Base-by-base conservation (phyloP, 2,329 filamentous ascomycete species). In the Emydomyces testavorans region DNA sequence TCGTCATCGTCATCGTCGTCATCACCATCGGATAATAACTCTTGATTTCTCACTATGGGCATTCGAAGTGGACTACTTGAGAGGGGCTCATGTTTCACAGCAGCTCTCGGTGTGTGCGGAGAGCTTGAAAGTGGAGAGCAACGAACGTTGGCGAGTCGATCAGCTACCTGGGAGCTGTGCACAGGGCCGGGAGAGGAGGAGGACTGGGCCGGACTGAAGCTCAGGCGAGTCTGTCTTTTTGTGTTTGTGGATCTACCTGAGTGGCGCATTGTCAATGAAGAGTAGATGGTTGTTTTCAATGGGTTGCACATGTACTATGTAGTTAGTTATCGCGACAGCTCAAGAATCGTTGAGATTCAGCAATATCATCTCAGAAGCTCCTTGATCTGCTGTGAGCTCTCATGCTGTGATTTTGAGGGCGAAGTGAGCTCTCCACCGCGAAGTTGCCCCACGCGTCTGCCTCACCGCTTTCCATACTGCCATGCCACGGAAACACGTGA, bases 141-240 rank as follows among this genome's bases (percentile, higher is more conserved):
- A 24, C 32, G 45, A 31, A 41, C 48, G 38, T 46, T 44, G 6
- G 36, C 50, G 18, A 20, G 42, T 37, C 24, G 50, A n/a, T 39
- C 50, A 38, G n/a, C 54, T 31, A 7, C 52, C 43, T 16, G 46
- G 40, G 20, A 51, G 21, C 46, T 48, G 23, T 48, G 46, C 3
- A 28, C 31, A 6, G 31, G n/a, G 15, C 52, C 57, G 5, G 57
- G 54, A 5, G 63, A 58, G 1, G 60, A 58, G 26, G 59, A 50
- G 8, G 38, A n/a, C n/a, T n/a, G 28, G 11, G 63, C 47, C 18
- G 68, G 57, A 8, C 64, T 60, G 53, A 71, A 71, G n/a, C 65
- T 54, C 32, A 71, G 62, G 40, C 65, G 66, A 43, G 68, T 66
- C 56, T 71, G 69, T 54, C 51, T 42, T 42, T 54, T 52, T 15